A percentile compares a stretch with the other conserved stretches of the same genome.
These are phyloP conservation scores for Colletotrichum australisinense DNA, from an alignment of 2,329 filamentous ascomycete genomes.

Conservation along the genomic window DNA sequence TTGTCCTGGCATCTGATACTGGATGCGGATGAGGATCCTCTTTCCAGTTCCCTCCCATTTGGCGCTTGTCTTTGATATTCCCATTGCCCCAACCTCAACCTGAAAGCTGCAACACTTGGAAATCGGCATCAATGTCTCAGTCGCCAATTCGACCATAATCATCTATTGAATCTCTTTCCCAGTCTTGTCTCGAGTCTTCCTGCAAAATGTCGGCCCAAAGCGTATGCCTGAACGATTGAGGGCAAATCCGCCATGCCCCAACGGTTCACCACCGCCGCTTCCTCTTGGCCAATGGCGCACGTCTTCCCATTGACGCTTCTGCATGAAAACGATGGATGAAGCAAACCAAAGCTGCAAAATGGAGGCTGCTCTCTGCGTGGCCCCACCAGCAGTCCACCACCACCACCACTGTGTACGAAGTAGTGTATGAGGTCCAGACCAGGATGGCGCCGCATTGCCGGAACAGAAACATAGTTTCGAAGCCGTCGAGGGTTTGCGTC, in stretches of 20 bases:
- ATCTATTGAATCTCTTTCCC: too few relatives aligned
- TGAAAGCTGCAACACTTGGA: too few relatives aligned
- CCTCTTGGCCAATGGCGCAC: too few relatives aligned
- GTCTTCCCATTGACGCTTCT: too few relatives aligned
- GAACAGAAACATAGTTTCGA: conserved; percentile 1
- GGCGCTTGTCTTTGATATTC: neutral
- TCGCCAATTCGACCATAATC: too few relatives aligned
- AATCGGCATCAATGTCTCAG: too few relatives aligned
- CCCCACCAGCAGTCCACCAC: neutral
- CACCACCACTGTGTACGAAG: neutral
- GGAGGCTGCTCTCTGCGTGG: neutral
- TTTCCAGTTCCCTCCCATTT: neutral
- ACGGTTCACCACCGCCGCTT: too few relatives aligned
- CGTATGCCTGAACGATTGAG: too few relatives aligned
- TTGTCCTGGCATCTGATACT: neutral
- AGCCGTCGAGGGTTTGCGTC: neutral
- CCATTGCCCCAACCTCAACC: neutral
- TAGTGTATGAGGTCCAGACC: neutral
- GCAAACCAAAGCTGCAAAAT: neutral
- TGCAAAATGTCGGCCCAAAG: too few relatives aligned
- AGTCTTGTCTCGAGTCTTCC: too few relatives aligned
- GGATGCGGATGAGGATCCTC: neutral
- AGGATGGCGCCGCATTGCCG: neutral
- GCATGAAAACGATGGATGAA: neutral
- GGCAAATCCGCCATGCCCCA: too few relatives aligned